Evolutionary conservation across 2,329 filamentous ascomycete genomes (phyloP).

Genomic region (Xylaria sp.): DNA sequence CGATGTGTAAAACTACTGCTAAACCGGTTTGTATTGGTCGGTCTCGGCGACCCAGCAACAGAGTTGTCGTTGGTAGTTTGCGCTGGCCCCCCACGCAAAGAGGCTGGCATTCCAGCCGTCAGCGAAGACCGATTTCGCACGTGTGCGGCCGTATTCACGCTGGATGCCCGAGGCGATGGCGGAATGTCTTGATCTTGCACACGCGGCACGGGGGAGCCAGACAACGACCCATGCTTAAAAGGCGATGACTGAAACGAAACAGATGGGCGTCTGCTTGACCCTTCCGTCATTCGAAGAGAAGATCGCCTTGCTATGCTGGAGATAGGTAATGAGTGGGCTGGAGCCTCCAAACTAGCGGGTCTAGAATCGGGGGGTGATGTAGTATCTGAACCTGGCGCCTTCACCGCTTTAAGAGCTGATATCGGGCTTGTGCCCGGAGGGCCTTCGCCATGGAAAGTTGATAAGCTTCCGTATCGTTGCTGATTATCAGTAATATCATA

Average conservation of each 20-base stretch:
- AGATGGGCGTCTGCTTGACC: slow-evolving; percentile 75
- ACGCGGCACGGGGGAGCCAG: slow-evolving; percentile 77
- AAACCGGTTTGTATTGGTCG: slow-evolving; percentile 81
- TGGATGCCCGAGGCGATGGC: slow-evolving; percentile 64
- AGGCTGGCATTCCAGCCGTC: slow-evolving; percentile 79
- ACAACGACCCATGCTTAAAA: slow-evolving; percentile 96
- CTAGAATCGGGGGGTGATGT: slow-evolving; percentile 67
- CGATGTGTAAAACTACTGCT: slow-evolving; percentile 95
- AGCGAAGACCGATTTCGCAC: slow-evolving; percentile 76
- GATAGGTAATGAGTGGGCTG: slow-evolving; percentile 65
- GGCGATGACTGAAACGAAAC: slow-evolving; percentile 82
- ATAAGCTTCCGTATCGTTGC: slow-evolving; percentile 88
- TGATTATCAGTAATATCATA: slow-evolving; percentile 68
- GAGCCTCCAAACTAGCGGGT: slow-evolving; percentile 57
- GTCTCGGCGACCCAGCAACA: slow-evolving; percentile 79
- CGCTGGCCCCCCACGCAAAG: slow-evolving; percentile 72
- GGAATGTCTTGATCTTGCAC: slow-evolving; percentile 62
- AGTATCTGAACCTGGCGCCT: slow-evolving; percentile 68
- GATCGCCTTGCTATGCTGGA: slow-evolving; percentile 51
- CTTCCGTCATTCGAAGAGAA: slow-evolving; percentile 60
- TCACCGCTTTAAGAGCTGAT: slow-evolving; percentile 79
- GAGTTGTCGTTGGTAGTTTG: slow-evolving; percentile 71
- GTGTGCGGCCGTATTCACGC: slow-evolving; percentile 62
- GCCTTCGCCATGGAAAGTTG: slow-evolving; percentile 86
- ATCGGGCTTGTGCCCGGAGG: slow-evolving; percentile 85